Evolutionary conservation across 1,284 basidiomycete species (phyloP).

Genomic region (Fistulina hepatica): DNA sequence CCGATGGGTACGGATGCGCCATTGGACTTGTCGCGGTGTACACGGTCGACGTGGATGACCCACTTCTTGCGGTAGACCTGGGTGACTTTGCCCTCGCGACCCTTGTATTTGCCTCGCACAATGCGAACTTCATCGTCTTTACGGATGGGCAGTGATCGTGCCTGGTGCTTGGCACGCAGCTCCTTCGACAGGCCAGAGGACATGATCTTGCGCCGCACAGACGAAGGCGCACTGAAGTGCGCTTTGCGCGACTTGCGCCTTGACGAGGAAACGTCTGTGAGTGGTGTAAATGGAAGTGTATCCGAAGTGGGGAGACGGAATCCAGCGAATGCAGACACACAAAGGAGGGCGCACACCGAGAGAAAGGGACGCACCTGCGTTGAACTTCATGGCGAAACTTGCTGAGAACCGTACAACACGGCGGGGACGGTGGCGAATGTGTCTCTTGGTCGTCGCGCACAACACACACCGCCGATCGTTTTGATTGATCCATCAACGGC

Average conservation of each 20-base stretch:
- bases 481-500: too few relatives aligned
- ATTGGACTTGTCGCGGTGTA: slow-evolving; percentile 96
- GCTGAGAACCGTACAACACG: too few relatives aligned
- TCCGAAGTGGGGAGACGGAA: slow-evolving; percentile 34
- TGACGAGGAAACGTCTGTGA: slow-evolving; percentile 71
- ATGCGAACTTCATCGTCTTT: slow-evolving; percentile 99
- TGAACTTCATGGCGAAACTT: slow-evolving; percentile 80
- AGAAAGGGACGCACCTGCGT: slow-evolving; percentile 48
- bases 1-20: slow-evolving; percentile 91
- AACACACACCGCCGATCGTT: too few relatives aligned
- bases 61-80: slow-evolving; percentile 99
- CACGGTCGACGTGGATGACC: slow-evolving; percentile 98
- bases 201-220: slow-evolving; percentile 95
- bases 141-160: slow-evolving; percentile 89
- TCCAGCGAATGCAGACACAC: slow-evolving; percentile 38
- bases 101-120: slow-evolving; percentile 94
- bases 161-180: slow-evolving; percentile 84
- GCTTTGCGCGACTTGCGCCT: slow-evolving; percentile 96
- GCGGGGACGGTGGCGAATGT: too few relatives aligned
- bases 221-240: slow-evolving; percentile 90
- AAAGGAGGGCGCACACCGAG: slow-evolving; percentile 15
- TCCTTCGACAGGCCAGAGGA: slow-evolving; percentile 94
- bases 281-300: slow-evolving; percentile 25
- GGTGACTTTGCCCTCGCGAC: slow-evolving; percentile 94
- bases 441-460: too few relatives aligned